phyloP scores from a whole-genome alignment of 1,284 basidiomycete species.

The Apiotrichum gracile region DNA sequence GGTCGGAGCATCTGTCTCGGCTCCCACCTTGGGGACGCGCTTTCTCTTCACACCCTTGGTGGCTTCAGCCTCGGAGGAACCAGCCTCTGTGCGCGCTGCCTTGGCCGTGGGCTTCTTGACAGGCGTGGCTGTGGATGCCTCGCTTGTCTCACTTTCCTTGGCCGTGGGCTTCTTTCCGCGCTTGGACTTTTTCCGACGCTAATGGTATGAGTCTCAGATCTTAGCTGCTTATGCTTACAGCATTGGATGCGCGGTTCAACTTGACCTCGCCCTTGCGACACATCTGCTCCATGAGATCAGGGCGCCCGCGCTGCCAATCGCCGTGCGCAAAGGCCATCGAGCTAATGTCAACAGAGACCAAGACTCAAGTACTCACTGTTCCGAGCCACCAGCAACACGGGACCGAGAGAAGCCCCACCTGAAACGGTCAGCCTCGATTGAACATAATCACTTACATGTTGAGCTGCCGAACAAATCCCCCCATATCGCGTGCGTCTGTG shows the following conservation, averaged over 20 bases:
- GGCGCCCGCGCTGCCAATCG: not conserved
- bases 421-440: not conserved
- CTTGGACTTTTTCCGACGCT: not conserved
- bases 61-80: no score
- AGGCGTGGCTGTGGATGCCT: no score
- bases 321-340: conserved; percentile 10
- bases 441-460: conserved; percentile 4
- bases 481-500: conserved; percentile 10
- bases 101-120: no score
- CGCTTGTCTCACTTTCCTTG: no score
- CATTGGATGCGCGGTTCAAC: not conserved
- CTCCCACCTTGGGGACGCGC: no score
- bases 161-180: not conserved
- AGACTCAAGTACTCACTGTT: not conserved
- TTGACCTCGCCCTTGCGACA: conserved; percentile 10
- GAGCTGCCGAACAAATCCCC: conserved; percentile 16
- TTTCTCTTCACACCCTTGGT: no score
- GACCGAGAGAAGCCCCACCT: conserved; percentile 16
- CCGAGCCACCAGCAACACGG: not conserved
- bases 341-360: not conserved
- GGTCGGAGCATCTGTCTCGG: no score
- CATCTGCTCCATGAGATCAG: conserved; percentile 6
- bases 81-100: no score
- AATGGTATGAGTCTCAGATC: not conserved
- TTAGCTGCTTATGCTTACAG: not conserved